phyloP scores from a whole-genome alignment of 192 early-diverging fungal genomes.

The Chytriomyces hyalinus region DNA sequence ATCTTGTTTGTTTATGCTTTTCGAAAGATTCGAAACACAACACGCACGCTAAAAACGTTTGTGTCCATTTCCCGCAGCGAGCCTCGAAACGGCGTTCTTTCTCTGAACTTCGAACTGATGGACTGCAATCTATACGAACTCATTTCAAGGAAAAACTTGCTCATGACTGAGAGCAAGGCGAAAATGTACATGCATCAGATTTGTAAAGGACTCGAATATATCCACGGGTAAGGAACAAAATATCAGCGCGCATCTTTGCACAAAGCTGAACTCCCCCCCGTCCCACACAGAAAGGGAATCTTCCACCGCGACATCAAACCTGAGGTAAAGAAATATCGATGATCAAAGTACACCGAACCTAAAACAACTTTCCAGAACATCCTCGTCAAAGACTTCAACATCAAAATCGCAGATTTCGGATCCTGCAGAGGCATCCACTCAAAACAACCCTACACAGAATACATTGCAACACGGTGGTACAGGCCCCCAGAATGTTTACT shows the following conservation, averaged over 20 bases:
- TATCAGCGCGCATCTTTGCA: no score
- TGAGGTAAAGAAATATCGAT: conserved; percentile 38
- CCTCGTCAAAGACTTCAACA: conserved; percentile 54
- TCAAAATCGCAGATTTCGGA: conserved; percentile 71
- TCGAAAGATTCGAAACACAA: neutral
- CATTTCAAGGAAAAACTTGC: conserved; percentile 54
- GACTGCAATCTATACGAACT: conserved; percentile 70
- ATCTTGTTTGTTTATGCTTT: conserved; percentile 50
- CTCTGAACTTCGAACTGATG: conserved; percentile 68
- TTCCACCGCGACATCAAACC: conserved; percentile 71
- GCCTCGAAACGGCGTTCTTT: conserved; percentile 57
- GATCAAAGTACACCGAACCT: neutral
- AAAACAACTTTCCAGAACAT: conserved; percentile 54
- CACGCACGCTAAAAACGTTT: neutral
- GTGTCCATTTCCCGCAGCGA: conserved; percentile 48
- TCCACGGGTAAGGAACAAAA: no score
- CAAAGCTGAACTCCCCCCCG: no score
- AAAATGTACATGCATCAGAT: conserved; percentile 64
- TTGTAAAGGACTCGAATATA: conserved; percentile 62
- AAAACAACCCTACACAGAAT: conserved; percentile 68
- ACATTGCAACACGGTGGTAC: conserved; percentile 73
- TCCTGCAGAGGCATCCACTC: conserved; percentile 69
- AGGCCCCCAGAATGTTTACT: conserved; percentile 69
- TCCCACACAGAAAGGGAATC: conserved; percentile 67
- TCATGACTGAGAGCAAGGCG: conserved; percentile 59